These are phyloP conservation scores for Melaleuca quinquenervia DNA, from an alignment of 345 rosid species.

Conservation along the genomic window DNA sequence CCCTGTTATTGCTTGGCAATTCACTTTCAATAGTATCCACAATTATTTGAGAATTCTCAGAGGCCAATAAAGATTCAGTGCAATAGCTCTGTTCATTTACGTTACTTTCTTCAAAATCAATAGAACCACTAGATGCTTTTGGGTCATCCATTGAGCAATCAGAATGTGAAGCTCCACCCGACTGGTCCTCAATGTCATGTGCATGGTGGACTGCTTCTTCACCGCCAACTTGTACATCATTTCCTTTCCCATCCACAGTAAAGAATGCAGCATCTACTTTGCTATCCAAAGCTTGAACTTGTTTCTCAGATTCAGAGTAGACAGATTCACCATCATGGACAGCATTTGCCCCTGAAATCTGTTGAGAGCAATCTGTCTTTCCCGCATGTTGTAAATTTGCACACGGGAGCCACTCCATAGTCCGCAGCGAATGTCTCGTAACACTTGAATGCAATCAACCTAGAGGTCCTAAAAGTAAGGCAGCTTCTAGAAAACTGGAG, in stretches of 20 bases:
- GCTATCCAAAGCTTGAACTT: constrained; percentile 23
- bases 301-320: constrained; percentile 17
- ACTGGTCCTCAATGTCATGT: constrained; percentile 21
- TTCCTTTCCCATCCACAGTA: constrained; percentile 18
- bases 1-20: constrained; percentile 29
- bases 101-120: constrained; percentile 43
- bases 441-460: background rate
- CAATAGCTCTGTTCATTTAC: constrained; percentile 21
- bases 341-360: constrained; percentile 16
- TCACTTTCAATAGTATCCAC: constrained; percentile 44
- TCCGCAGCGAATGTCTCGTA: background rate
- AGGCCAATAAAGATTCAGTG: constrained; percentile 20
- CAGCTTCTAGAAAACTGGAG: background rate
- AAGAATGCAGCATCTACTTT: constrained; percentile 20
- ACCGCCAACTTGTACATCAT: constrained; percentile 16
- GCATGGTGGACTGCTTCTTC: constrained; percentile 20
- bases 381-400: background rate
- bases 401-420: background rate
- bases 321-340: constrained; percentile 20
- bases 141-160: constrained; percentile 33
- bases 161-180: constrained; percentile 29
- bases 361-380: constrained; percentile 32
- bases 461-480: background rate
- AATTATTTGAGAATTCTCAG: constrained; percentile 29
- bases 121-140: constrained; percentile 30